These are phyloP conservation scores for Bisporella sp. DNA, from an alignment of 2,329 filamentous ascomycete species.

Conservation along the genomic window DNA sequence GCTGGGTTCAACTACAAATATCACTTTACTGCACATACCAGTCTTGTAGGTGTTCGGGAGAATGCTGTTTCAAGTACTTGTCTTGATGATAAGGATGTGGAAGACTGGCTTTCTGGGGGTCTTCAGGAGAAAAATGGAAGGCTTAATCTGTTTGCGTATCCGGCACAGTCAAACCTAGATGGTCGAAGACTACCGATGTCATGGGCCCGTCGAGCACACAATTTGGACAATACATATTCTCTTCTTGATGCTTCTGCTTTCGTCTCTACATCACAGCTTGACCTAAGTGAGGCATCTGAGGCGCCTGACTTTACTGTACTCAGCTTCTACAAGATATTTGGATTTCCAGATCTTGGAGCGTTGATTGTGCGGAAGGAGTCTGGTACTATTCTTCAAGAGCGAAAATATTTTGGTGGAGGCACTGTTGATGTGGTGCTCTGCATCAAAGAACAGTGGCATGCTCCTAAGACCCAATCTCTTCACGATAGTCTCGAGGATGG, in stretches of 20 bases:
- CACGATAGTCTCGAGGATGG: constrained; percentile 88
- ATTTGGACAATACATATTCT: constrained; percentile 43
- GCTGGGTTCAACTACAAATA: constrained; percentile 78
- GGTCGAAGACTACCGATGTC: constrained; percentile 65
- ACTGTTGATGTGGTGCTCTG: constrained; percentile 87
- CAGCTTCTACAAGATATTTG: constrained; percentile 97
- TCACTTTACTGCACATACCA: constrained; percentile 81
- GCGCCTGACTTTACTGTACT: constrained; percentile 81
- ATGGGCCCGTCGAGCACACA: constrained; percentile 53
- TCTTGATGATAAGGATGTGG: constrained; percentile 57
- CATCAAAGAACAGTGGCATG: constrained; percentile 76
- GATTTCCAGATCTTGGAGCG: constrained; percentile 85
- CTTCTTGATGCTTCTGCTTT: constrained; percentile 80
- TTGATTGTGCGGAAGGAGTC: constrained; percentile 73
- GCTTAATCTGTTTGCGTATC: constrained; percentile 62
- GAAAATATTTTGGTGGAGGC: constrained; percentile 87
- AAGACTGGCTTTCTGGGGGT: constrained; percentile 51
- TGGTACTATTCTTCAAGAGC: constrained; percentile 52
- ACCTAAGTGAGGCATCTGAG: constrained; percentile 52
- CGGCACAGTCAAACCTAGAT: constrained; percentile 43
- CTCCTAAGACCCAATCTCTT: constrained; percentile 60
- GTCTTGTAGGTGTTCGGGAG: constrained; percentile 74
- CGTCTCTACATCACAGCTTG: constrained; percentile 68
- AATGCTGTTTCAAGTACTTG: constrained; percentile 59
- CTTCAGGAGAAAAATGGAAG: constrained; percentile 23